These are phyloP conservation scores for Medicago lupulina DNA, from an alignment of 306 rosid genomes.

Conservation along the genomic window DNA sequence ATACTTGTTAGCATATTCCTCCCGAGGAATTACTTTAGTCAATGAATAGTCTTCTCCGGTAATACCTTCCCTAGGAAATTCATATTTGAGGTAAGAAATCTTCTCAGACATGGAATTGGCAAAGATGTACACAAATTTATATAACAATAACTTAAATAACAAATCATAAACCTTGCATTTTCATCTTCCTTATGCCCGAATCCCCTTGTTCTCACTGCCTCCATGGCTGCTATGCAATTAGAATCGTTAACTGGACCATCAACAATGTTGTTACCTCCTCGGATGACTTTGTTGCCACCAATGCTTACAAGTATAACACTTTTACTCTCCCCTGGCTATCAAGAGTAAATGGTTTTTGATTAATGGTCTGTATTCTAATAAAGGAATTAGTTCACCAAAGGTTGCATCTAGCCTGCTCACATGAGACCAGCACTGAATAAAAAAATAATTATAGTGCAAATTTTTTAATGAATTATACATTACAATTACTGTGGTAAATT, in stretches of 20 bases:
- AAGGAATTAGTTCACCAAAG: slow-evolving; percentile 20
- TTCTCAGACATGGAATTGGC: slow-evolving; percentile 32
- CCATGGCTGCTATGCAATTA: slow-evolving; percentile 54
- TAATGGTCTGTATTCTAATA: slow-evolving; percentile 34
- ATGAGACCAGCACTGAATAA: slow-evolving; percentile 12
- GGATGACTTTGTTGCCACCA: slow-evolving; percentile 79
- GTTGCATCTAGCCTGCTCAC: slow-evolving; percentile 10
- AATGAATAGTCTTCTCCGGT: slow-evolving; percentile 59
- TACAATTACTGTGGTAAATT: slow-evolving; percentile 28
- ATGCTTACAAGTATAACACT: slow-evolving; percentile 77
- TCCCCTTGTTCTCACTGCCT: slow-evolving; percentile 52
- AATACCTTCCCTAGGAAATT: slow-evolving; percentile 80
- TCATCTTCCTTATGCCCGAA: slow-evolving; percentile 62
- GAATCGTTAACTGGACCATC: slow-evolving; percentile 69
- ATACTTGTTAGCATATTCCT: slow-evolving; percentile 80
- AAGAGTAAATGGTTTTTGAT: slow-evolving; percentile 41
- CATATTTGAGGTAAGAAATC: slow-evolving; percentile 50
- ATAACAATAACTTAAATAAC: slow-evolving; percentile 32
- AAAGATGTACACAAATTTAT: slow-evolving; percentile 26
- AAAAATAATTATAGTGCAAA: slow-evolving; percentile 13
- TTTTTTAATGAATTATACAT: not conserved
- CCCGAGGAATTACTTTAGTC: slow-evolving; percentile 60
- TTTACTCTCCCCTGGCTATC: slow-evolving; percentile 86
- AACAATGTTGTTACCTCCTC: slow-evolving; percentile 81
- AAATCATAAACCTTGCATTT: slow-evolving; percentile 66